These are phyloP conservation scores for Cladosporium sp. DNA, from an alignment of 2,329 filamentous ascomycete genomes.

Conservation along the genomic window DNA sequence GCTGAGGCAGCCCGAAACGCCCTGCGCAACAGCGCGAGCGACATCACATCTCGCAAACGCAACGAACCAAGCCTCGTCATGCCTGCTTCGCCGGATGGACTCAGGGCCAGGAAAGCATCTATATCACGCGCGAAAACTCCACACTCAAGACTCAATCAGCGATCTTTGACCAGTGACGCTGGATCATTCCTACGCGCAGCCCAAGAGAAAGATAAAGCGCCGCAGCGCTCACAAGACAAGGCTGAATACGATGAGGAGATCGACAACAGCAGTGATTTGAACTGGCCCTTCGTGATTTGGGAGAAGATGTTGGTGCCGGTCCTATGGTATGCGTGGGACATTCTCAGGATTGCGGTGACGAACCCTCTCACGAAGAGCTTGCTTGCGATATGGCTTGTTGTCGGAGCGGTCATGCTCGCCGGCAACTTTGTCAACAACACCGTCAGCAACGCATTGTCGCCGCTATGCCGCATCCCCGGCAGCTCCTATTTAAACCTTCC, in stretches of 20 bases:
- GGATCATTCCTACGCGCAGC: constrained; percentile 18
- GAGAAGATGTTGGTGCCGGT: constrained; percentile 32
- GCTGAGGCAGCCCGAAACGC: constrained; percentile 8
- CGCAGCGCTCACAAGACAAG: constrained; percentile 13
- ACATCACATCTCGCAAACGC: constrained; percentile 11
- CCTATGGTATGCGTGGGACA: constrained; percentile 49
- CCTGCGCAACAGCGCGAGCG: constrained; percentile 9
- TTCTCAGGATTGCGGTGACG: constrained; percentile 56
- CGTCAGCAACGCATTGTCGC: constrained; percentile 59
- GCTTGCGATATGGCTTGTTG: constrained; percentile 58
- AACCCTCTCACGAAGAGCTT: constrained; percentile 60
- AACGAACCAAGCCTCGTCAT: constrained; percentile 38
- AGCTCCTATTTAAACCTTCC: constrained; percentile 57
- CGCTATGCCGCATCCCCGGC: constrained; percentile 67
- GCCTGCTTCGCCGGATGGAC: constrained; percentile 34
- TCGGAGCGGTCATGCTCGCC: constrained; percentile 56
- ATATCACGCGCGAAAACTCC: constrained; percentile 21
- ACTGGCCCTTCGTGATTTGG: constrained; percentile 26
- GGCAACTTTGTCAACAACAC: constrained; percentile 61
- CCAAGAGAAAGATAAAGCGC: constrained; percentile 18
- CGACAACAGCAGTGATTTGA: constrained; percentile 21
- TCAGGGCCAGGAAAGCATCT: constrained; percentile 16
- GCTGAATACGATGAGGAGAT: constrained; percentile 21
- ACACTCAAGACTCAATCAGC: constrained; percentile 26
- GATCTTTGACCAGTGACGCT: constrained; percentile 29